A percentile compares a stretch with the other conserved stretches of the same genome.
Conservation (phyloP, 768 basidiomycete genomes). For the Xerocomus brunneocitrinus region DNA sequence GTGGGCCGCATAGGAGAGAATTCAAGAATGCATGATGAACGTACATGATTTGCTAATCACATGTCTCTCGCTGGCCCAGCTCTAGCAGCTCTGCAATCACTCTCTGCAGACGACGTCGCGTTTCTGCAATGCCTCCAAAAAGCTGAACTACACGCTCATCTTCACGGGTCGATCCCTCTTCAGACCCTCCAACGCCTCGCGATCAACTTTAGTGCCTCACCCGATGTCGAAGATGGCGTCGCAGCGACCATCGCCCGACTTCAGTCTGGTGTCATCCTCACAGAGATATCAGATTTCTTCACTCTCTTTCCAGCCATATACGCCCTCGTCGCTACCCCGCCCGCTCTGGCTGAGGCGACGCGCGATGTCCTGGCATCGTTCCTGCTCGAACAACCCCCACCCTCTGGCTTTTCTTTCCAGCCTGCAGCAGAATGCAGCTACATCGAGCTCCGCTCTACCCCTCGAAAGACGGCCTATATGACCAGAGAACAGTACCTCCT, state of each 20-base stretch:
- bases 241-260: slow-evolving; percentile 41
- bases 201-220: slow-evolving; percentile 28
- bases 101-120: slow-evolving; percentile 44
- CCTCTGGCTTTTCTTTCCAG: slow-evolving; percentile 27
- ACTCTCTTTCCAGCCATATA: slow-evolving; percentile 74
- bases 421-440: slow-evolving; percentile 57
- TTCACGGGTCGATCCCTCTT: slow-evolving; percentile 81
- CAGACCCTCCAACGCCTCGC: slow-evolving; percentile 59
- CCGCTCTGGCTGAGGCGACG: slow-evolving; percentile 50
- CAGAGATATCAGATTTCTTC: slow-evolving; percentile 71
- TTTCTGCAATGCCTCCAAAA: slow-evolving; percentile 69
- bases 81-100: slow-evolving; percentile 48
- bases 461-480: slow-evolving; percentile 56
- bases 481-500: slow-evolving; percentile 55
- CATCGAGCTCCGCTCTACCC: slow-evolving; percentile 82
- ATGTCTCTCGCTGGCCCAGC: slow-evolving; percentile 30
- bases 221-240: slow-evolving; percentile 34
- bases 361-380: slow-evolving; percentile 64
- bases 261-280: slow-evolving; percentile 38
- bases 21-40: neutral
- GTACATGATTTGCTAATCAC: slow-evolving; percentile 6
- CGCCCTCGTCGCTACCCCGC: slow-evolving; percentile 61
- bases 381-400: slow-evolving; percentile 33
- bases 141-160: slow-evolving; percentile 82
- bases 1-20: neutral